Conservation (phyloP, 495 filamentous ascomycete genomes). For the Xylaria scruposa region DNA sequence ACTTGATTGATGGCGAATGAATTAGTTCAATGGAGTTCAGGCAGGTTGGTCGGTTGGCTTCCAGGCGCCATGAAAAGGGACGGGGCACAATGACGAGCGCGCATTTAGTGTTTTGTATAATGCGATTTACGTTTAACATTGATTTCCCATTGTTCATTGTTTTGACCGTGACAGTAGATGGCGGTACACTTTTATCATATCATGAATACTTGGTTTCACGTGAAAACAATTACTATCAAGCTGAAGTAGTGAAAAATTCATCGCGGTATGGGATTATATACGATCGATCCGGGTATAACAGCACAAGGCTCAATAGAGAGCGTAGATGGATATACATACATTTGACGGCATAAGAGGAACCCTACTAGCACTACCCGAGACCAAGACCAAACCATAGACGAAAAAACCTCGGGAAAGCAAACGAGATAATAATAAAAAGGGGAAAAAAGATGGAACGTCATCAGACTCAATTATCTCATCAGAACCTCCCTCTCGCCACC, state of each 20-base stretch:
- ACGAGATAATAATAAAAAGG: background rate
- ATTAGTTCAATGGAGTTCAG: slow-evolving; percentile 22
- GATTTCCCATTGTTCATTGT: background rate
- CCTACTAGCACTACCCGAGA: background rate
- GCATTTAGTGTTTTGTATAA: background rate
- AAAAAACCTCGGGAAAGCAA: background rate
- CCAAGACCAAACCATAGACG: slow-evolving; percentile 1
- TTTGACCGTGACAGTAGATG: background rate
- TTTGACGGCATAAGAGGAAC: background rate
- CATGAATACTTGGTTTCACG: background rate
- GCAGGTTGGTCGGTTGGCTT: slow-evolving; percentile 10
- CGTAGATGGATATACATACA: slow-evolving; percentile 19
- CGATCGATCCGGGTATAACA: slow-evolving; percentile 22
- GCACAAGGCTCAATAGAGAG: slow-evolving; percentile 1
- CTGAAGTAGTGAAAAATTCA: background rate
- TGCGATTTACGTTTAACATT: background rate
- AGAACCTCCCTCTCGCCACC: background rate
- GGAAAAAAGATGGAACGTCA: background rate
- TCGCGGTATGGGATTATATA: slow-evolving; percentile 7
- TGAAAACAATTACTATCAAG: background rate
- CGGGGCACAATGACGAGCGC: background rate
- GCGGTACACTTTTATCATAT: background rate
- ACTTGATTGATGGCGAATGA: background rate
- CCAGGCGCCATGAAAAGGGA: slow-evolving; percentile 1
- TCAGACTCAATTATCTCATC: slow-evolving; percentile 24